Evolutionary conservation across 345 rosid species (phyloP), one percentile per base, ranked within the genome.

Genomic region (Xanthoceras sorbifolium): DNA sequence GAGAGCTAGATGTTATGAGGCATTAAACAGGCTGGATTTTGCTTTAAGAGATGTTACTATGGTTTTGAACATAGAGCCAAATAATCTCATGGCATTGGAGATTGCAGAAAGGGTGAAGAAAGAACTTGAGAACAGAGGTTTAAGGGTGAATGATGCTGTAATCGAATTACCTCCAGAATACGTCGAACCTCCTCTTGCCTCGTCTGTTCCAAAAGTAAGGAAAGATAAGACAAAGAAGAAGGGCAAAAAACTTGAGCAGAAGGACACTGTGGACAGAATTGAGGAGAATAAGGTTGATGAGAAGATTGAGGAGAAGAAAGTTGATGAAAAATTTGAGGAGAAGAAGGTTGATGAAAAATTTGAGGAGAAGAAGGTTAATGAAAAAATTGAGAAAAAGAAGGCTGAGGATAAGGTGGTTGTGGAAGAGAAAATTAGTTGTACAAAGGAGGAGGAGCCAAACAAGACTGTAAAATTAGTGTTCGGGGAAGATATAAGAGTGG

Each of bases 1-100:
- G 84, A 87, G 98, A 81, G 94, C 98, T 1, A 88, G 97, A 82
- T 94, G 98, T 76, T 91, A 90, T 3, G 99, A 94, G 81, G 92
- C 93, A 15, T 84, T 94, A 90, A 91, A 91, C 83, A 87, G 88
- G 82, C 81, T 90, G 23, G 98, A 93, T 82, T 88, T 90, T 72
- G 93, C 98, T 0, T 70, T 91, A 55, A 86, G 82, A 87, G 99
- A 94, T 83, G 91, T 92, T 57, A 82, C 74, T 74, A 26, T 75
- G 52, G 97, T 94, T 76, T 84, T 92, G 64, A 82, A 87, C 31
- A 64, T 84, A 69, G 99, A 94, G 82, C 94, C 90, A 0, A 89
- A 89, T 34, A 94, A 93, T 83, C 73, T 84, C 32, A 93, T 89
- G 88, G 98, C 97, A 17, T 66, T 83, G 14, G 99, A 93, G 81